Base-by-base conservation (phyloP, 2,329 filamentous ascomycete species). In the Hymenotorrendiella dingleyae region DNA sequence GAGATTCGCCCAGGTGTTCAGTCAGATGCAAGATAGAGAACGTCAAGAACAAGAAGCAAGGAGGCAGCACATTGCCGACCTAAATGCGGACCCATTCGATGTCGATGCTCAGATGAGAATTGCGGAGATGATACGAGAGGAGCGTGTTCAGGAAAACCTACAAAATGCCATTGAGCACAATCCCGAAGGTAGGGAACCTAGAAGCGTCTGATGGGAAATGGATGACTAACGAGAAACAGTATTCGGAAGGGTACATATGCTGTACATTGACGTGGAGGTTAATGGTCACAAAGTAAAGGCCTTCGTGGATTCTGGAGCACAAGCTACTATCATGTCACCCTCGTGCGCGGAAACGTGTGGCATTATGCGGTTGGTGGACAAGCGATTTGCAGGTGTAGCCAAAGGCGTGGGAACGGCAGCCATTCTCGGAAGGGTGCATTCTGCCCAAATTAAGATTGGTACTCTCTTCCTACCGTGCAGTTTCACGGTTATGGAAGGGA, bases 401-500 rank as follows among this genome's bases (percentile, higher is more conserved):
- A 84, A 86, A 47, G 93, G 93, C 50, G 93, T 98, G 3, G 93
- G 93, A 41, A 97, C 93, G 1, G 93, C 93, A 19, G 85, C 82
- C 45, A 97, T 98, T 55, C 82, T 98, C 16, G 93, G 93, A 23
- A 86, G 93, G 40, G 93, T 98, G 3, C 93, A 98, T 64, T 88
- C 87, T 17, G 93, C 93, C 8, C 88, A 91, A 64, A 94, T 98
- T 65, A 91, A 87, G 65, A 93, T 98, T 54, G 93, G 91, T 40
- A 80, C 76, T 30, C 78, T 91, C 49, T 89, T 88, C 61, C 72
- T 98, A 54, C 84, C 91, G 3, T 97, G 90, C 68, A 93, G 89
- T 46, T 98, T 98, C 64, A 98, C 93, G 3, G 93, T 98, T 60
- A 98, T 98, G 93, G 93, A 98, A 68, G 93, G 93, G 52, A 98